Conservation (phyloP, 2,329 filamentous ascomycete genomes). For the Conoideocrella luteorostrata region DNA sequence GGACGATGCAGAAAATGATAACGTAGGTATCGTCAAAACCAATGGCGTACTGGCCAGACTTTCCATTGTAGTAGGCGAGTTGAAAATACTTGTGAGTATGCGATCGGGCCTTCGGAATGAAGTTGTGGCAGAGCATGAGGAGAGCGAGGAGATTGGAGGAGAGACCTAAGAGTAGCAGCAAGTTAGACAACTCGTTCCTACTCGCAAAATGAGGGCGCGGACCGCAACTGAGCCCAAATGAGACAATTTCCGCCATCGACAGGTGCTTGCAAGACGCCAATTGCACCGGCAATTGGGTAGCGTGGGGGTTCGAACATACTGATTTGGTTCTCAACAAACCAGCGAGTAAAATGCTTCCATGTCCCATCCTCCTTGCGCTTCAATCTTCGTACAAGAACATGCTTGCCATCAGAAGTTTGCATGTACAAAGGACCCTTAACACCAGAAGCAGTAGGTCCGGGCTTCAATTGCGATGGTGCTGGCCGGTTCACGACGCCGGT, state of each 20-base stretch:
- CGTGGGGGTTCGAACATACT: slow-evolving; percentile 45
- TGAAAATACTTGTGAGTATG: slow-evolving; percentile 85
- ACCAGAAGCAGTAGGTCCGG: slow-evolving; percentile 11
- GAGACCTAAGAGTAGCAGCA: slow-evolving; percentile 47
- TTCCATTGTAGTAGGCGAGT: slow-evolving; percentile 72
- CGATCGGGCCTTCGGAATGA: slow-evolving; percentile 71
- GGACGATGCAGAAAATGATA: slow-evolving; percentile 70
- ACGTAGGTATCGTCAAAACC: slow-evolving; percentile 76
- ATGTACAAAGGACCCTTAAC: slow-evolving; percentile 47
- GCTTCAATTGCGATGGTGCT: slow-evolving; percentile 22
- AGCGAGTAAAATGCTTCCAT: slow-evolving; percentile 54
- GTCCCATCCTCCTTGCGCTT: slow-evolving; percentile 58
- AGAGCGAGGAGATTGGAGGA: slow-evolving; percentile 80
- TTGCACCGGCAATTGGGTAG: slow-evolving; percentile 5
- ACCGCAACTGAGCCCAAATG: too few relatives aligned
- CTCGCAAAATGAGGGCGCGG: not conserved
- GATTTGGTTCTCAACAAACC: slow-evolving; percentile 74
- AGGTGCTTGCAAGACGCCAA: not conserved
- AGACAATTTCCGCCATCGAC: not conserved
- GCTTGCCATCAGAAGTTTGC: slow-evolving; percentile 45
- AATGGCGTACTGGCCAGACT: slow-evolving; percentile 63
- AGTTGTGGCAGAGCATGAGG: slow-evolving; percentile 72
- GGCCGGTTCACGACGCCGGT: slow-evolving; percentile 15
- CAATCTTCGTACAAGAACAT: slow-evolving; percentile 48
- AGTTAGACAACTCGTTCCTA: not conserved